Conservation (phyloP, 1,284 basidiomycete species). For the Naganishia sp. region DNA sequence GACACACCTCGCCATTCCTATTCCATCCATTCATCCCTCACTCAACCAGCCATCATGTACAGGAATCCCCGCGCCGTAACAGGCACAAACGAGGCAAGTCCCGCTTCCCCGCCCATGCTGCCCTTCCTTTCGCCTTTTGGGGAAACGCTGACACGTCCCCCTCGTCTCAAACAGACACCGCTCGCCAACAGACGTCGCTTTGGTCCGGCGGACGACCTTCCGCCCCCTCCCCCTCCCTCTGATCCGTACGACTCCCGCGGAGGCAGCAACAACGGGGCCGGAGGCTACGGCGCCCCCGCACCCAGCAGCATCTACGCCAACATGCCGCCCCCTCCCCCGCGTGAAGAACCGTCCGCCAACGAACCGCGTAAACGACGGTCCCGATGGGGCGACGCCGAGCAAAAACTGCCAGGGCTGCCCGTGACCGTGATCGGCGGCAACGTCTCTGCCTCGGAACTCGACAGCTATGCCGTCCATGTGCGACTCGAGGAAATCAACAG, state of each 20-base stretch:
- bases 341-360: conserved; percentile 61
- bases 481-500: conserved; percentile 96
- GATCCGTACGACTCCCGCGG: conserved; percentile 56
- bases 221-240: conserved; percentile 61
- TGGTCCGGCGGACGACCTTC: conserved; percentile 67
- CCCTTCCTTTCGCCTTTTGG: neutral
- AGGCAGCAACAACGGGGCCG: conserved; percentile 35
- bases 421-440: conserved; percentile 86
- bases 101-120: neutral
- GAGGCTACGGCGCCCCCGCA: conserved; percentile 38
- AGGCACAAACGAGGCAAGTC: conserved; percentile 56
- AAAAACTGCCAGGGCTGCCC: conserved; percentile 83
- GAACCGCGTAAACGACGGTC: conserved; percentile 87
- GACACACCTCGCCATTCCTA: no score
- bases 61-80: conserved; percentile 42
- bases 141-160: conserved; percentile 21
- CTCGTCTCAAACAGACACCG: conserved; percentile 44
- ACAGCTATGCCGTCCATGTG: conserved; percentile 92
- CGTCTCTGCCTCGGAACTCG: conserved; percentile 86
- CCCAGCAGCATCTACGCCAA: conserved; percentile 42
- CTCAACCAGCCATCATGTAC: conserved; percentile 11
- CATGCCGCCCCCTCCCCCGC: conserved; percentile 31
- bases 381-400: conserved; percentile 82
- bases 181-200: conserved; percentile 79
- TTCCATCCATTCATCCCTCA: no score